Evolutionary conservation across 768 basidiomycete genomes (phyloP).

Genomic region (Calocybe indica): DNA sequence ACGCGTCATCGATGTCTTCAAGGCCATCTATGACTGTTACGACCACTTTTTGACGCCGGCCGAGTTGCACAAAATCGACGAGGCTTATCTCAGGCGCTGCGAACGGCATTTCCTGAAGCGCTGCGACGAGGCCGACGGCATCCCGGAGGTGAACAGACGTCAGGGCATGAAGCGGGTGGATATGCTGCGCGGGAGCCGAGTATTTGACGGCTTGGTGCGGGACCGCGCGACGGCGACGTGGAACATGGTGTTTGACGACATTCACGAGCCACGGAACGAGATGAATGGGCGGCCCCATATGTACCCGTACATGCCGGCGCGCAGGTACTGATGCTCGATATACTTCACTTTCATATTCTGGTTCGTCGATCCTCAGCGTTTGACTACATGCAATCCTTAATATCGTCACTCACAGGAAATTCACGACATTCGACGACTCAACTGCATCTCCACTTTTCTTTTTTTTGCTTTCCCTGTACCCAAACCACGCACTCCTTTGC

Average conservation of each 20-base stretch:
- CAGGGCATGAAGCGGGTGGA: conserved; percentile 55
- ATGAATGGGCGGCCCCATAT: too few species aligned
- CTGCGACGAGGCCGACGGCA: conserved; percentile 35
- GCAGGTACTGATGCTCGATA: too few species aligned
- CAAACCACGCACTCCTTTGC: too few species aligned
- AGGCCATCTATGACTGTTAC: conserved; percentile 48
- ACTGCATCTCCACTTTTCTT: too few species aligned
- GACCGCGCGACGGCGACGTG: conserved; percentile 24
- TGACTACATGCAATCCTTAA: too few species aligned
- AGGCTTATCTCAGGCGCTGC: conserved; percentile 28
- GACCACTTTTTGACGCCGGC: conserved; percentile 35
- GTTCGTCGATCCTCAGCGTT: too few species aligned
- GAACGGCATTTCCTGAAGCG: conserved; percentile 38
- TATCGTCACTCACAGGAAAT: too few species aligned
- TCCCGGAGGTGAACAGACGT: conserved; percentile 33
- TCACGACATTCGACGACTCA: too few species aligned
- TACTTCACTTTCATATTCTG: too few species aligned
- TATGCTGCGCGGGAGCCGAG: conserved; percentile 40
- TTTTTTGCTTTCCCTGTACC: too few species aligned
- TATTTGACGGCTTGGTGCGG: conserved; percentile 48
- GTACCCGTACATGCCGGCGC: too few species aligned
- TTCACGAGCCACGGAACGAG: neutral
- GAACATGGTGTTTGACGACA: conserved; percentile 18
- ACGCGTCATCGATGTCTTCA: conserved; percentile 52
- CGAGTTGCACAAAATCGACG: conserved; percentile 27